Conservation (phyloP, 805 yeast genomes). For the Torulaspora indica region DNA sequence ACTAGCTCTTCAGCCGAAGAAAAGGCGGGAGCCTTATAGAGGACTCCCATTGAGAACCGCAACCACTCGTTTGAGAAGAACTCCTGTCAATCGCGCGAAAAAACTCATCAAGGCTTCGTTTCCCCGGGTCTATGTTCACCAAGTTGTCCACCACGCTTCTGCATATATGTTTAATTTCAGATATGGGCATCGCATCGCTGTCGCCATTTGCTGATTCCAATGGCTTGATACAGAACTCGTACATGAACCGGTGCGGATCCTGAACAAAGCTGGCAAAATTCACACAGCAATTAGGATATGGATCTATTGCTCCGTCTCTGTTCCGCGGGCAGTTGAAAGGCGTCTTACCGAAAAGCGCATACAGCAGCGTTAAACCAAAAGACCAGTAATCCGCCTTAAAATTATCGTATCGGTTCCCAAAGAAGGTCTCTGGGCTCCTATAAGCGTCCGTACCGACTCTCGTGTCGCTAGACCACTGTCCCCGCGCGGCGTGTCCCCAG, state of each 20-base stretch:
- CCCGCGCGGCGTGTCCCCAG: conserved; percentile 62
- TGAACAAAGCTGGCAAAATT: conserved; percentile 20
- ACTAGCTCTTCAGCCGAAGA: conserved; percentile 1
- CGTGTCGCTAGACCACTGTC: conserved; percentile 31
- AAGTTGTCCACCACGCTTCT: conserved; percentile 18
- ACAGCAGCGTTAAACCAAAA: conserved; percentile 72
- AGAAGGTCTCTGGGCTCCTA: conserved; percentile 86
- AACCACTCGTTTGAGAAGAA: background rate
- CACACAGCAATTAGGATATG: background rate
- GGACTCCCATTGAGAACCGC: background rate
- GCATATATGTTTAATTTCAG: conserved; percentile 13
- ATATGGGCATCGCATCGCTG: conserved; percentile 5
- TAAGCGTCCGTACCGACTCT: conserved; percentile 77
- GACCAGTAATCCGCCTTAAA: conserved; percentile 85
- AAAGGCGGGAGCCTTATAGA: background rate
- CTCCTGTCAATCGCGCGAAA: conserved; percentile 1
- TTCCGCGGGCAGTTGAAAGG: conserved; percentile 70
- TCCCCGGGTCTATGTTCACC: conserved; percentile 11
- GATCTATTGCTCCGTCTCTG: conserved; percentile 36
- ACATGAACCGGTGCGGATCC: conserved; percentile 24
- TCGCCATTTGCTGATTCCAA: too few relatives aligned
- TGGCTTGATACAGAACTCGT: conserved; percentile 24
- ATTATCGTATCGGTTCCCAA: conserved; percentile 51
- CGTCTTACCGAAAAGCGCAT: conserved; percentile 74
- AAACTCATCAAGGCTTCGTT: conserved; percentile 14